Conservation (phyloP, 768 basidiomycete species). For the Amylocystis lapponica region DNA sequence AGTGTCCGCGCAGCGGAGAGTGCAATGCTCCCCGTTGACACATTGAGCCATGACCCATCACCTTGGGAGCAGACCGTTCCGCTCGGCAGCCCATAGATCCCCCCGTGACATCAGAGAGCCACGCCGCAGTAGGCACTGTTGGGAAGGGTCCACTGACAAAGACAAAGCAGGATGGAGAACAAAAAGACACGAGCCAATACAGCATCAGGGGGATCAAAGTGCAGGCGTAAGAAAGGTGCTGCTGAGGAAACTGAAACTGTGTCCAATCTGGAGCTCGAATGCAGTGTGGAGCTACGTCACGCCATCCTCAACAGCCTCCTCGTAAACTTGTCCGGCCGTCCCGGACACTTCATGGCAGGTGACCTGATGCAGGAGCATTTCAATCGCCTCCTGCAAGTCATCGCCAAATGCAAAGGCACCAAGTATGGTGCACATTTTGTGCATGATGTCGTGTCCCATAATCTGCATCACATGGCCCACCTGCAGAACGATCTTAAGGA, state of each 20-base stretch:
- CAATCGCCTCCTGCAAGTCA: conserved; percentile 18
- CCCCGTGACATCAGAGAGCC: too few species aligned
- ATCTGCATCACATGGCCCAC: conserved; percentile 16
- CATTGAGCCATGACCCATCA: too few species aligned
- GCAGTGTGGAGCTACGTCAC: conserved; percentile 12
- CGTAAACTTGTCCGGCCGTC: conserved; percentile 23
- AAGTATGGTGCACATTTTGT: conserved; percentile 19
- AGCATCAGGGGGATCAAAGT: conserved; percentile 6
- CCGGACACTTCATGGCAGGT: conserved; percentile 18
- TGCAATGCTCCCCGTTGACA: too few species aligned
- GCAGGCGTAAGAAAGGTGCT: conserved; percentile 26
- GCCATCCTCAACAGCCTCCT: conserved; percentile 15
- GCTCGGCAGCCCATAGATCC: not conserved
- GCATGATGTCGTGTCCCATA: conserved; percentile 19
- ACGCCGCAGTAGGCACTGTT: too few species aligned
- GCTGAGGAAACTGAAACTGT: conserved; percentile 33
- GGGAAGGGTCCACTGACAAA: too few species aligned
- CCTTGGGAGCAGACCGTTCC: not conserved
- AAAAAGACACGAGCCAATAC: too few species aligned
- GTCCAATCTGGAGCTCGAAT: conserved; percentile 26
- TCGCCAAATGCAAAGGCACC: conserved; percentile 14
- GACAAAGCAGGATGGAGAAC: too few species aligned
- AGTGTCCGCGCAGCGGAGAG: too few species aligned
- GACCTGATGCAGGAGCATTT: conserved; percentile 27
- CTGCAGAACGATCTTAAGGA: conserved; percentile 20